Conservation (phyloP, 257 asterid genomes). For the Plantago elongata region DNA sequence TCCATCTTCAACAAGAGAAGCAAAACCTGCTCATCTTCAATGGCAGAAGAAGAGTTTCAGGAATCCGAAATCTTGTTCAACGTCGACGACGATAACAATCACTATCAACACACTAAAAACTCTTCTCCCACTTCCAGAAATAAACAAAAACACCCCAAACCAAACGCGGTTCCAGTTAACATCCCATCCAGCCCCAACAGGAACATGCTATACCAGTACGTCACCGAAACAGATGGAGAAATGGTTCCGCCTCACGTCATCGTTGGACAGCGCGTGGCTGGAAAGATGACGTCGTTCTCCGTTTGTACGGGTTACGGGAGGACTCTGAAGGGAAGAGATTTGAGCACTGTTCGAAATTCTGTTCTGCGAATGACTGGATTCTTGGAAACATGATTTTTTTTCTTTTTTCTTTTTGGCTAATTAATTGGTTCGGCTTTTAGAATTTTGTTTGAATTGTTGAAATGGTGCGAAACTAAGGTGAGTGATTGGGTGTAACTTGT, state of each 20-base stretch:
- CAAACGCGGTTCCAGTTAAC: too few species aligned
- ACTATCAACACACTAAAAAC: slow-evolving; percentile 2
- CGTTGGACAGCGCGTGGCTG: slow-evolving; percentile 58
- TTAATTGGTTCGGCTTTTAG: neutral
- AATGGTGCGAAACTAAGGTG: neutral
- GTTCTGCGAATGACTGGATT: slow-evolving; percentile 78
- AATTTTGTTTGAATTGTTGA: slow-evolving; percentile 6
- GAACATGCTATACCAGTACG: too few species aligned
- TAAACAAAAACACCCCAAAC: too few species aligned
- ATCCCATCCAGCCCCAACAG: neutral
- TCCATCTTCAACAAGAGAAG: too few species aligned
- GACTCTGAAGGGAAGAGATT: slow-evolving; percentile 71
- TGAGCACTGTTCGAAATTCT: slow-evolving; percentile 63
- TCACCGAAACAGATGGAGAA: slow-evolving; percentile 28
- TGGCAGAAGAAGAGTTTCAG: slow-evolving; percentile 78
- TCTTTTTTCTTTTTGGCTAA: too few species aligned
- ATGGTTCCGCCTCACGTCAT: slow-evolving; percentile 81
- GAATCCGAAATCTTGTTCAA: slow-evolving; percentile 65
- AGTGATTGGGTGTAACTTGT: too few species aligned
- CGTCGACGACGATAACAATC: slow-evolving; percentile 16
- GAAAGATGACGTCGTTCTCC: slow-evolving; percentile 63
- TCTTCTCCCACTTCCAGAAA: too few species aligned
- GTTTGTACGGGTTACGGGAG: slow-evolving; percentile 73
- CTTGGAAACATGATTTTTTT: slow-evolving; percentile 46
- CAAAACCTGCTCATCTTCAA: slow-evolving; percentile 7